Percentiles rank a stretch among this genome's conserved stretches.
Conservation (phyloP, 1,284 basidiomycete genomes). For the Cutaneotrichosporon mucoides region DNA sequence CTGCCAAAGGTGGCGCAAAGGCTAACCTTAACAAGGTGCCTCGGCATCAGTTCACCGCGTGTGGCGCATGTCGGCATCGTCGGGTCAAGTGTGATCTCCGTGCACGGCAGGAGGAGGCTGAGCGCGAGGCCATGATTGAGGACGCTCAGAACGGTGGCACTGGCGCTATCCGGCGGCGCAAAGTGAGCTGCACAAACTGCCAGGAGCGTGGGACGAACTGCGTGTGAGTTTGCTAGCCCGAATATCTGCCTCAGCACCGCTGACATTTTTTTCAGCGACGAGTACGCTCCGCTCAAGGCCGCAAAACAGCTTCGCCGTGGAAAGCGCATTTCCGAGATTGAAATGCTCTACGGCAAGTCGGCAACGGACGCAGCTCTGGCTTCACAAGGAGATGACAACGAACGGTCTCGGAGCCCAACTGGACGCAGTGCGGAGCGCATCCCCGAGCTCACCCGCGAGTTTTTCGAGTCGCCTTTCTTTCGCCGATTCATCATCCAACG, state of each 20-base stretch:
- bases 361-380: constrained; percentile 34
- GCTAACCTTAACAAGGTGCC: constrained; percentile 55
- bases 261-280: constrained; percentile 60
- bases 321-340: constrained; percentile 75
- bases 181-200: constrained; percentile 72
- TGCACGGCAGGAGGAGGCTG: constrained; percentile 38
- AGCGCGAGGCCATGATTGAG: constrained; percentile 12
- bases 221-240: constrained; percentile 63
- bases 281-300: constrained; percentile 76
- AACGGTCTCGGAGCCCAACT: constrained; percentile 15
- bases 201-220: constrained; percentile 78
- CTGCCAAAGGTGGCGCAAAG: not conserved
- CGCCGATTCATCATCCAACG: constrained; percentile 73
- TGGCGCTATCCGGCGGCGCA: constrained; percentile 7
- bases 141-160: constrained; percentile 8
- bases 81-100: constrained; percentile 53
- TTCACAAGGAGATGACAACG: constrained; percentile 21
- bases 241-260: too few relatives aligned
- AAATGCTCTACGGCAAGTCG: constrained; percentile 45
- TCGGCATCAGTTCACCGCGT: constrained; percentile 77
- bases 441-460: constrained; percentile 64
- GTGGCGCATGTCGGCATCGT: constrained; percentile 82
- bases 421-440: constrained; percentile 17
- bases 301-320: constrained; percentile 78
- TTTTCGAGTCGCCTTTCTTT: constrained; percentile 79